phyloP scores from a whole-genome alignment of 805 yeast species.

The Vanderwaltozyma verrucispora region DNA sequence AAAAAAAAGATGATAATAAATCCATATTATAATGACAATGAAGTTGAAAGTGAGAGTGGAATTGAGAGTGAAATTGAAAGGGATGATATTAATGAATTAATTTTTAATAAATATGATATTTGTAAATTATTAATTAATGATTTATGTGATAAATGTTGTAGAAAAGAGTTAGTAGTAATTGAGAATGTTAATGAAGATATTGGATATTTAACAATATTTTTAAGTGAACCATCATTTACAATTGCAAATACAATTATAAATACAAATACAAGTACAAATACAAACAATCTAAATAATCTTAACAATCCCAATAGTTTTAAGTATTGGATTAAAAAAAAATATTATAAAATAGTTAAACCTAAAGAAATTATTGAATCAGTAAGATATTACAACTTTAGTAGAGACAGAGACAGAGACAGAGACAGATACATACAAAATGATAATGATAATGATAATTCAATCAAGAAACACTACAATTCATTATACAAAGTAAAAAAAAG shows the following conservation, averaged over 20 bases:
- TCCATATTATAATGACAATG: background rate
- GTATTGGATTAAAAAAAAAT: background rate
- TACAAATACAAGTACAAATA: background rate
- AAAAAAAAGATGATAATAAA: no score
- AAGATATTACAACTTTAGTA: background rate
- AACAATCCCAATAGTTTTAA: background rate
- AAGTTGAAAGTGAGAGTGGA: background rate
- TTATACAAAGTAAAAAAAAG: conserved; percentile 10
- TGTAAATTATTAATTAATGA: background rate
- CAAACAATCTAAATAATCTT: background rate
- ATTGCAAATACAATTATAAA: background rate
- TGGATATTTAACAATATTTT: background rate
- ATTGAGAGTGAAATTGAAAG: background rate
- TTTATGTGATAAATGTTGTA: background rate
- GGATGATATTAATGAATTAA: background rate
- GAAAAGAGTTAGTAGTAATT: background rate
- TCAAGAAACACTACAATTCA: no score
- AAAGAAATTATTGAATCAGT: background rate
- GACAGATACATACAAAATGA: no score
- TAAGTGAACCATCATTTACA: background rate
- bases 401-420: no score
- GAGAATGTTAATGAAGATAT: background rate
- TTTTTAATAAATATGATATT: conserved; percentile 11
- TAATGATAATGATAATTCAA: no score
- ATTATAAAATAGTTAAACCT: background rate